These are phyloP conservation scores for Cenchrus fungigraminus DNA, from an alignment of 176 grass and related monocot species.

Conservation along the genomic window DNA sequence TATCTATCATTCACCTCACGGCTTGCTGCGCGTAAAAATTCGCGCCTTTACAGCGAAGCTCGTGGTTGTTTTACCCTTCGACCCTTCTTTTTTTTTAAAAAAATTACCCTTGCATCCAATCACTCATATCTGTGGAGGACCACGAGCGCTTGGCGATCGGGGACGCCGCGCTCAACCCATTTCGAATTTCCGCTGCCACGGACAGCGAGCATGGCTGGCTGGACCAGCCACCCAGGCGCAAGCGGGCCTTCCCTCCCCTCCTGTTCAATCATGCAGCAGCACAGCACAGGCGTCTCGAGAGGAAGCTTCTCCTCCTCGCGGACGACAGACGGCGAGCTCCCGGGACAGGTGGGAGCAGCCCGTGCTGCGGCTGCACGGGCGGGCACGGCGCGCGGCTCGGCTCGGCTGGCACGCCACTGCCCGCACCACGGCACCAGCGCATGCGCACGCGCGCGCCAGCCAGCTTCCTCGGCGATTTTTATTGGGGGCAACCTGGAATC, in stretches of 20 bases:
- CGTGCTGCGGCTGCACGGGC: not conserved
- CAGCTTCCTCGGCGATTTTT: not conserved
- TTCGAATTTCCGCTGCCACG: not conserved
- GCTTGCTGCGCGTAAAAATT: too few species aligned
- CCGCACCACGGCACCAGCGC: not conserved
- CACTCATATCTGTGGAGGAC: not conserved
- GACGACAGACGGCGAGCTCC: not conserved
- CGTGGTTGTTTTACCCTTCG: too few species aligned
- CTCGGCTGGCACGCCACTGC: slow-evolving; percentile 9
- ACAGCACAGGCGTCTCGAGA: not conserved
- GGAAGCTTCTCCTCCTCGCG: slow-evolving; percentile 15
- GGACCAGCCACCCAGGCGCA: not conserved
- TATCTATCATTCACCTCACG: too few species aligned
- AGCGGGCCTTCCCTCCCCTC: too few species aligned
- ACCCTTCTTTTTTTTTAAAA: too few species aligned
- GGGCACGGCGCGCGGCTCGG: not conserved
- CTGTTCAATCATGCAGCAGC: not conserved
- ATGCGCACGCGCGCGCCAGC: not conserved
- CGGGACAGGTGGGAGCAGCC: slow-evolving; percentile 21
- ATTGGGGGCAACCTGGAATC: slow-evolving; percentile 23
- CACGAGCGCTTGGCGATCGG: not conserved
- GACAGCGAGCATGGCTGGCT: not conserved
- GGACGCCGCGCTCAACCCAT: not conserved
- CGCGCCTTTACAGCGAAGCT: too few species aligned
- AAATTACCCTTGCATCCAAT: too few species aligned